A percentile compares a stretch with the other conserved stretches of the same genome.
phyloP scores from a whole-genome alignment of 208 protist genomes.

The Acanthamoeba healyi region DNA sequence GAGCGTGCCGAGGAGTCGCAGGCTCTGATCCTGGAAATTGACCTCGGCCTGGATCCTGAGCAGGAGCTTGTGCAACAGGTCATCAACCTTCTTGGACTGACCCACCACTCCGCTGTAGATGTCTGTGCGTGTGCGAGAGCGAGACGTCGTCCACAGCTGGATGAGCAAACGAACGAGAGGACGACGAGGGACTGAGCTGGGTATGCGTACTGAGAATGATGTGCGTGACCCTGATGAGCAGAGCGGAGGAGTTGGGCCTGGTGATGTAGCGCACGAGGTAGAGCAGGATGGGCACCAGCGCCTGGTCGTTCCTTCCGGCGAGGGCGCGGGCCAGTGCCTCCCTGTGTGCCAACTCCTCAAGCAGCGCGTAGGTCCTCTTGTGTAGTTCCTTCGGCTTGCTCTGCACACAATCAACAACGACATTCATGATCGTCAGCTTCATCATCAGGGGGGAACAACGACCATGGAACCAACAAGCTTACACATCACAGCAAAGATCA shows the following conservation, averaged over 20 bases:
- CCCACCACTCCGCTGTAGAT: slow-evolving; percentile 65
- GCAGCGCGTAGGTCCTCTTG: slow-evolving; percentile 72
- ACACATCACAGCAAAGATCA: neutral
- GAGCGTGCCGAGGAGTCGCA: slow-evolving; percentile 24
- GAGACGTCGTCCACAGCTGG: neutral
- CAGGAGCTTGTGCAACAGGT: slow-evolving; percentile 69
- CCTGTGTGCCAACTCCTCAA: slow-evolving; percentile 79
- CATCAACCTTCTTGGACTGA: slow-evolving; percentile 71
- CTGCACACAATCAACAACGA: neutral
- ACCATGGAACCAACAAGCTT: neutral
- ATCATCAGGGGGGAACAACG: neutral
- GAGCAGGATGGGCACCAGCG: slow-evolving; percentile 76
- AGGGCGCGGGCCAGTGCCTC: slow-evolving; percentile 75
- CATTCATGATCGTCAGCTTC: neutral
- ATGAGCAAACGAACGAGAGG: neutral
- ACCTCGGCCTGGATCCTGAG: slow-evolving; percentile 59
- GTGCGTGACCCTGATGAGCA: slow-evolving; percentile 78
- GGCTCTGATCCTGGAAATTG: slow-evolving; percentile 22
- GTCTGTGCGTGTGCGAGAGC: slow-evolving; percentile 27
- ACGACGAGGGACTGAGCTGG: neutral
- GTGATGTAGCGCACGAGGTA: slow-evolving; percentile 77
- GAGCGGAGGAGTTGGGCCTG: slow-evolving; percentile 76
- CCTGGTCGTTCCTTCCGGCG: slow-evolving; percentile 74
- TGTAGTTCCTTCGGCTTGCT: neutral
- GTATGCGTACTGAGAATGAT: slow-evolving; percentile 73